phyloP scores from a whole-genome alignment of 2,329 filamentous ascomycete genomes.

The Penicillium brevicompactum region DNA sequence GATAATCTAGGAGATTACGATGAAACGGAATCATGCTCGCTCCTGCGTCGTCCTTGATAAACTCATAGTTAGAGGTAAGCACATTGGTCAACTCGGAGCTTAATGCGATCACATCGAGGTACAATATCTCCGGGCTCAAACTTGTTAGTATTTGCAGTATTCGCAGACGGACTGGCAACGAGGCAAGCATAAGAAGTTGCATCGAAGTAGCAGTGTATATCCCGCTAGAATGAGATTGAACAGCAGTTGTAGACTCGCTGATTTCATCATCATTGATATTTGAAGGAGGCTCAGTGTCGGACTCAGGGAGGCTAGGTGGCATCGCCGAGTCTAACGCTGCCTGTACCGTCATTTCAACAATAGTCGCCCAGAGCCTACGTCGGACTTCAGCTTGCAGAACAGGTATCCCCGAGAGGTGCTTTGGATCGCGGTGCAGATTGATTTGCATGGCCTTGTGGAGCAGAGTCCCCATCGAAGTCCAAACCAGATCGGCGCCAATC shows the following conservation, averaged over 20 bases:
- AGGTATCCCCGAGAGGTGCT: constrained; percentile 20
- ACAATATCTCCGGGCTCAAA: not conserved
- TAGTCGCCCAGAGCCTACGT: not conserved
- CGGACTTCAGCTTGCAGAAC: constrained; percentile 5
- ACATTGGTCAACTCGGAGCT: not conserved
- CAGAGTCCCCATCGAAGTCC: constrained; percentile 36
- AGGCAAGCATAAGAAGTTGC: not conserved
- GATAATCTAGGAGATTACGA: not conserved
- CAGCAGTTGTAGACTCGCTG: not conserved
- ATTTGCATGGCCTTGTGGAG: constrained; percentile 34
- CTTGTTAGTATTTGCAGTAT: not conserved
- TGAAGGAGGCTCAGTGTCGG: not conserved
- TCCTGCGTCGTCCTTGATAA: not conserved
- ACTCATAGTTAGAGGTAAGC: not conserved
- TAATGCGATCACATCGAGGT: not conserved
- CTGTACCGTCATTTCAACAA: not conserved
- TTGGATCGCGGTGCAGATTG: constrained; percentile 36
- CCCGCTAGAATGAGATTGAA: not conserved
- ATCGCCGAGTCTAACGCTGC: not conserved
- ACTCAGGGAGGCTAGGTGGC: not conserved
- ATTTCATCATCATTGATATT: not conserved
- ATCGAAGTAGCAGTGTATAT: not conserved
- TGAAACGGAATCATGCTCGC: not conserved
- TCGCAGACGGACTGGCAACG: not conserved
- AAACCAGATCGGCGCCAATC: constrained; percentile 36